Evolutionary conservation across 768 basidiomycete species (phyloP).

Genomic region (Tricholomella constricta): DNA sequence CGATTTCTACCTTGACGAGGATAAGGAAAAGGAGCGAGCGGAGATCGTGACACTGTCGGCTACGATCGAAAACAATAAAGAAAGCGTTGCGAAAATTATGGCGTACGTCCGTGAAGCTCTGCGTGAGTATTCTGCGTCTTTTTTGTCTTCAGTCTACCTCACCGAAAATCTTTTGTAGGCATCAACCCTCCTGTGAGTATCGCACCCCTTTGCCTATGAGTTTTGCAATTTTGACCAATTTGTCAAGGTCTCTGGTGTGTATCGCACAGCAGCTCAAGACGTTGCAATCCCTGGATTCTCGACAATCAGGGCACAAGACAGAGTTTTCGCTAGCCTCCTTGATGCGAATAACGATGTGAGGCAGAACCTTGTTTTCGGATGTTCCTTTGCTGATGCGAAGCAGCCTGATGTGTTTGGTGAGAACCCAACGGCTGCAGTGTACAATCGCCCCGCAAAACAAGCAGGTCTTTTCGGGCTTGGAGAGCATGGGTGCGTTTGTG

Average conservation of each 20-base stretch:
- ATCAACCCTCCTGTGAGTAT: conserved; percentile 34
- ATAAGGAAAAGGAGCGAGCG: conserved; percentile 33
- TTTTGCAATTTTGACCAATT: conserved; percentile 3
- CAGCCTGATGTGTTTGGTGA: conserved; percentile 28
- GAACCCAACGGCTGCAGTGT: conserved; percentile 20
- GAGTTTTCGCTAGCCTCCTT: conserved; percentile 36
- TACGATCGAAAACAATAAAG: conserved; percentile 19
- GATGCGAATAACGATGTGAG: conserved; percentile 45
- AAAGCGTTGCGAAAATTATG: conserved; percentile 35
- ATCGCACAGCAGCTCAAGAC: conserved; percentile 36
- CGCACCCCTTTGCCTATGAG: background rate
- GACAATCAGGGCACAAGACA: conserved; percentile 30
- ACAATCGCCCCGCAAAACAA: conserved; percentile 21
- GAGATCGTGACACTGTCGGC: conserved; percentile 41
- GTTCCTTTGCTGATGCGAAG: background rate
- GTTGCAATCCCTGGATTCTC: conserved; percentile 23
- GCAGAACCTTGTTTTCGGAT: background rate
- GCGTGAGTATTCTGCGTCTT: conserved; percentile 28
- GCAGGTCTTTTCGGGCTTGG: conserved; percentile 34
- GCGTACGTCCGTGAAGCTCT: conserved; percentile 50
- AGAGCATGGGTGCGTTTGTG: conserved; percentile 28
- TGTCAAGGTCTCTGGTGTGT: conserved; percentile 41
- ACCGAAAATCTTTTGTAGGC: conserved; percentile 19
- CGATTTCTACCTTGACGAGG: conserved; percentile 56
- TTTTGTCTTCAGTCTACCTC: background rate